Percentiles rank a stretch among this genome's conserved stretches.
These are phyloP conservation scores for Penicillium robsamsonii DNA, from an alignment of 495 filamentous ascomycete genomes.

Conservation along the genomic window DNA sequence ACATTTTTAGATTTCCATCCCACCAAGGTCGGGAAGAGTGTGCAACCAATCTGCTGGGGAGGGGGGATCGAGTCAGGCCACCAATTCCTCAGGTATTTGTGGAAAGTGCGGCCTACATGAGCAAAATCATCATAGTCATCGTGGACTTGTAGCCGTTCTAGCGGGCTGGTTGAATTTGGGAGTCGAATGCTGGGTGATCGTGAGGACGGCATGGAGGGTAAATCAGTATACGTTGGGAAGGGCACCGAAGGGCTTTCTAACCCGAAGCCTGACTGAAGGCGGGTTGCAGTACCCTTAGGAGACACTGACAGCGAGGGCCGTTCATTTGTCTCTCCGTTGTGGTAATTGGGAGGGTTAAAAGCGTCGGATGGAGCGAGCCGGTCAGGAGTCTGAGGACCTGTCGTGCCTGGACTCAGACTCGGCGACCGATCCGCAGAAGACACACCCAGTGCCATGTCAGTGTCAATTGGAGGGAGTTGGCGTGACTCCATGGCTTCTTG, in stretches of 20 bases:
- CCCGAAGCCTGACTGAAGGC: slow-evolving; percentile 9
- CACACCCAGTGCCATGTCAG: slow-evolving; percentile 18
- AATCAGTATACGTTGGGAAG: slow-evolving; percentile 53
- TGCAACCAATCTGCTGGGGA: slow-evolving; percentile 65
- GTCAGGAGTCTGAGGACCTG: slow-evolving; percentile 26
- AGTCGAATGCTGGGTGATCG: slow-evolving; percentile 54
- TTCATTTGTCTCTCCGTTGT: slow-evolving; percentile 19
- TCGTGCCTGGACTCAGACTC: slow-evolving; percentile 20
- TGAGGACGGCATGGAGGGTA: slow-evolving; percentile 39
- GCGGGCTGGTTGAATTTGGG: slow-evolving; percentile 47
- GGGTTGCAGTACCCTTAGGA: slow-evolving; percentile 27
- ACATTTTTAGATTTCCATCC: slow-evolving; percentile 72
- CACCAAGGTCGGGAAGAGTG: slow-evolving; percentile 85
- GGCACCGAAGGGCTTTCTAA: slow-evolving; percentile 40
- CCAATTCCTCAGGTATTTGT: slow-evolving; percentile 46
- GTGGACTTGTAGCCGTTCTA: slow-evolving; percentile 40
- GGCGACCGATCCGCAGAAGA: slow-evolving; percentile 33
- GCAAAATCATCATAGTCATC: slow-evolving; percentile 26
- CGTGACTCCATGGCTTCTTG: slow-evolving; percentile 9
- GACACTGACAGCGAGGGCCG: slow-evolving; percentile 35
- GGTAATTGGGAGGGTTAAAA: slow-evolving; percentile 40
- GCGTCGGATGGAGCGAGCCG: slow-evolving; percentile 37
- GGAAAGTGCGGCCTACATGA: slow-evolving; percentile 14
- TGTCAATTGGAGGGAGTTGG: slow-evolving; percentile 24
- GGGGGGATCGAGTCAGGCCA: slow-evolving; percentile 73